Percentiles rank a stretch among this genome's conserved stretches.
phyloP scores from a whole-genome alignment of 1,284 basidiomycete genomes.

The Chalciporus sp. region DNA sequence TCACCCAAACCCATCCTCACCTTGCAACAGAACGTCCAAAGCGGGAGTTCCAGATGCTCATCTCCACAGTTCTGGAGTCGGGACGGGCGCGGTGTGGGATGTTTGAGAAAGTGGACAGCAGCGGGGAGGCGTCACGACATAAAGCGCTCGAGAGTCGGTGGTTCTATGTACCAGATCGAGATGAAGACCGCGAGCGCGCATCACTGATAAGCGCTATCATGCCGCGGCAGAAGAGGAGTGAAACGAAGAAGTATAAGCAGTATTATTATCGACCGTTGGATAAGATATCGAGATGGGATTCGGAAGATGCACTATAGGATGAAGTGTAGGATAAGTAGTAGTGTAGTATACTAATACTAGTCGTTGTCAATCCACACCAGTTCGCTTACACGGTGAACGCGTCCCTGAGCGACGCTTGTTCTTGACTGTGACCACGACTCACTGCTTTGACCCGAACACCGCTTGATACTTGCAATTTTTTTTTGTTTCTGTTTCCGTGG shows the following conservation, averaged over 20 bases:
- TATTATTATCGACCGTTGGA: slow-evolving; percentile 75
- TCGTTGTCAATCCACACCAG: too few relatives aligned
- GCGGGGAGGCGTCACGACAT: slow-evolving; percentile 50
- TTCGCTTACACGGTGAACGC: not conserved
- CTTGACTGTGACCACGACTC: not conserved
- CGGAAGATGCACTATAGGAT: slow-evolving; percentile 54
- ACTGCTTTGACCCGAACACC: not conserved
- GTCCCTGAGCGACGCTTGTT: not conserved
- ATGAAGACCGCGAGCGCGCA: slow-evolving; percentile 70
- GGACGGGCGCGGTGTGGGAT: slow-evolving; percentile 57
- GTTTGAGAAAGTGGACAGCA: slow-evolving; percentile 71
- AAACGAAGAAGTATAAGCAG: slow-evolving; percentile 79
- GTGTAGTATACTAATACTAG: too few relatives aligned
- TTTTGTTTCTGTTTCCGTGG: slow-evolving; percentile 8
- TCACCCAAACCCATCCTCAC: slow-evolving; percentile 56
- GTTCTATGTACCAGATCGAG: slow-evolving; percentile 75
- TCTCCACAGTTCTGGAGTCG: slow-evolving; percentile 52
- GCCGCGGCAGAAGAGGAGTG: slow-evolving; percentile 71
- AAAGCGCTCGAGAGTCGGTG: slow-evolving; percentile 64
- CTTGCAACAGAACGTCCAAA: slow-evolving; percentile 45
- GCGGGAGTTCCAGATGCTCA: slow-evolving; percentile 49
- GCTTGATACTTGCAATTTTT: not conserved
- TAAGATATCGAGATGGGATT: slow-evolving; percentile 65
- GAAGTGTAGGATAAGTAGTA: not conserved
- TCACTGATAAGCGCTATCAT: slow-evolving; percentile 66